phyloP scores from a whole-genome alignment of 306 rosid species.

The Sindora glabra region DNA sequence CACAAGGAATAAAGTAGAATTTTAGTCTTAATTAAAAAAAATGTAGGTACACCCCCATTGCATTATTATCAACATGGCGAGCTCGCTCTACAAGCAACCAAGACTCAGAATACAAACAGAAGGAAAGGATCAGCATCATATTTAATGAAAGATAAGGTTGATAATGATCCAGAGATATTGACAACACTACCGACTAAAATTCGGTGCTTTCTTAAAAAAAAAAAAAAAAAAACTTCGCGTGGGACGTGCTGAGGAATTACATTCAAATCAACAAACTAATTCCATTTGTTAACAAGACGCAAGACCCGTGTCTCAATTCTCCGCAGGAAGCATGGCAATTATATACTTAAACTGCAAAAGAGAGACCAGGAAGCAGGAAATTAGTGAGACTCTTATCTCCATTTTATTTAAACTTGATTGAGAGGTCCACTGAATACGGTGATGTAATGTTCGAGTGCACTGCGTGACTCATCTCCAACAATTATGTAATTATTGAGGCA shows the following conservation, averaged over 20 bases:
- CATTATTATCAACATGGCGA: too few relatives aligned
- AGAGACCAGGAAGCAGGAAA: neutral
- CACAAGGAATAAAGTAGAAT: too few relatives aligned
- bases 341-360: neutral
- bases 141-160: neutral
- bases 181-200: neutral
- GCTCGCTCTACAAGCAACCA: too few relatives aligned
- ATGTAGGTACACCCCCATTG: too few relatives aligned
- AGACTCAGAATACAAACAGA: neutral
- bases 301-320: neutral
- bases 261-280: neutral
- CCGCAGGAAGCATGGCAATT: neutral
- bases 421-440: neutral
- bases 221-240: too few relatives aligned
- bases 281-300: neutral
- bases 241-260: neutral
- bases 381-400: neutral
- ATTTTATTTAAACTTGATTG: too few relatives aligned
- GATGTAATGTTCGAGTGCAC: neutral
- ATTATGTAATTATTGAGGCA: neutral
- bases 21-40: too few relatives aligned
- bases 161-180: neutral
- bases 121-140: neutral
- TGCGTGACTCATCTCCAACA: constrained; percentile 5
- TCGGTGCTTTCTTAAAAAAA: neutral